phyloP scores from a whole-genome alignment of 441 rosid genomes.

The Pelargonium cotyledonis region DNA sequence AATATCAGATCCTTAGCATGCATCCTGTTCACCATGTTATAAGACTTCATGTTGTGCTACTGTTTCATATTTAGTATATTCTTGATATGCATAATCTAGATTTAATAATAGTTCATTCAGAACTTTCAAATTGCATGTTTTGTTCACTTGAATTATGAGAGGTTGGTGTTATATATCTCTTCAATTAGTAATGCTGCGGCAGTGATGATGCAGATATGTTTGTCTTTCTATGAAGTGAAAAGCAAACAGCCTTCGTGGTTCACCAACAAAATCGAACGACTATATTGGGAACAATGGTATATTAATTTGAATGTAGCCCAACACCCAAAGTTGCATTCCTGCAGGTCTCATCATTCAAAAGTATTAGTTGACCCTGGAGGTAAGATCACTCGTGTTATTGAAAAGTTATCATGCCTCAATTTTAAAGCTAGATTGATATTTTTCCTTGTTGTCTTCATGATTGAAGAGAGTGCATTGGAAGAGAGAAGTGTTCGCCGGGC shows the following conservation, averaged over 20 bases:
- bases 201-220: constrained; percentile 53
- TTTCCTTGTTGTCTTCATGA: constrained; percentile 7
- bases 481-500: constrained; percentile 62
- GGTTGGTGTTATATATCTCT: not conserved
- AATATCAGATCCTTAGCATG: not conserved
- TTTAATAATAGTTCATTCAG: not conserved
- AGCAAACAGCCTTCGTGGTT: constrained; percentile 86
- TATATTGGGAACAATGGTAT: constrained; percentile 86
- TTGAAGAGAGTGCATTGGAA: constrained; percentile 46
- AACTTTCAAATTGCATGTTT: not conserved
- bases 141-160: not conserved
- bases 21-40: not conserved
- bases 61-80: not conserved
- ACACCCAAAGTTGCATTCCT: constrained; percentile 44
- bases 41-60: not conserved
- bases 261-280: constrained; percentile 57
- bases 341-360: constrained; percentile 63
- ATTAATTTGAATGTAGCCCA: constrained; percentile 76
- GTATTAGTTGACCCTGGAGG: constrained; percentile 60
- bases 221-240: constrained; percentile 85
- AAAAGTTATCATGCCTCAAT: not conserved
- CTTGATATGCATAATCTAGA: not conserved
- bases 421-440: constrained; percentile 8
- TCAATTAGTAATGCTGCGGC: constrained; percentile 7
- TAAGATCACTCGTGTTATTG: constrained; percentile 20